Base-by-base conservation (phyloP, 2,329 filamentous ascomycete species). In the Fusarium sp. region DNA sequence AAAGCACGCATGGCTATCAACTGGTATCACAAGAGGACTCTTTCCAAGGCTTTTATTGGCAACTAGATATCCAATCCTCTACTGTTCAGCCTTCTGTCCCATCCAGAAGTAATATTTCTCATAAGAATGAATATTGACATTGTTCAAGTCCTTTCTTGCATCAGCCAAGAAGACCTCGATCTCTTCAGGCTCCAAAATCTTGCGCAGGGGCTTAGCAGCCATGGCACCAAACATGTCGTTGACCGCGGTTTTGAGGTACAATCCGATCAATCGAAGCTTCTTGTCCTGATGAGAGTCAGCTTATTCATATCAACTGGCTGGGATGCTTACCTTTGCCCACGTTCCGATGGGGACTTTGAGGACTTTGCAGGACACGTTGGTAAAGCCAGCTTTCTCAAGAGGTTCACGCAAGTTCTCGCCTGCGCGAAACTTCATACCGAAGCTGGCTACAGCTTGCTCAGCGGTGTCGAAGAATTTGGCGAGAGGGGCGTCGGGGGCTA, bases 401-500 rank as follows among this genome's bases (percentile, higher is more conserved):
- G 69, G 57, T 6, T 66, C 69, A 0, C 54, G 60, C 0, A 77
- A 17, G 7, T 66, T 73, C 22, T 77, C 75, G 0, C 72, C 75
- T 1, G 74, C 74, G 1, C 75, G 66, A 3, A 70, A 84, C 54
- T 83, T 80, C 64, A 85, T 79, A 2, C 81, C 81, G 22, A 84
- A 81, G 17, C 78, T 78, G 2, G 54, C 67, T 9, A 80, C 68
- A 7, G 75, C 78, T 20, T 57, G 28, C 20, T 66, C 70, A 4
- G 74, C 71, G 0, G 70, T 70, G 22, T 79, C 77, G 22, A 78
- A 75, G 33, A 80, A 78, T 8, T 74, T 75, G n/a, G 70, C 70
- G 4, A 83, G 63, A 14, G 79, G 74, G 35, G 82, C 77, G 35
- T 83, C 78, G 0, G 79, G 66, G 0, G 77, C 60, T 64, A 86